Evolutionary conservation across 768 basidiomycete species (phyloP).

Genomic region (Imleria badia): DNA sequence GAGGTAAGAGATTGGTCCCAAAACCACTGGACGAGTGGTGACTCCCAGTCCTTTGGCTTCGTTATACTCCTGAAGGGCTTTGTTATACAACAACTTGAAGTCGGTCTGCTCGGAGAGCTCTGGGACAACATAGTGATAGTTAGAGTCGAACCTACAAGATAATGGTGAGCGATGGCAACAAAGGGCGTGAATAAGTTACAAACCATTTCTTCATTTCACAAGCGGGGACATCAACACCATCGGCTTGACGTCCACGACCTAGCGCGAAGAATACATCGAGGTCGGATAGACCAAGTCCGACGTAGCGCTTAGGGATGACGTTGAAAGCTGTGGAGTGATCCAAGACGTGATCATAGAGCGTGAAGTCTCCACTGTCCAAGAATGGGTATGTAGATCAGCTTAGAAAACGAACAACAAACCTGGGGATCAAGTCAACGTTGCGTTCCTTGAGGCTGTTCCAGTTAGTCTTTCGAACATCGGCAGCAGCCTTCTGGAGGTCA

Average conservation of each 20-base stretch:
- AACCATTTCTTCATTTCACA: conserved; percentile 99
- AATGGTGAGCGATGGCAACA: conserved; percentile 1
- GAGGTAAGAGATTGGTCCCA: conserved; percentile 96
- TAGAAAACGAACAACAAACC: conserved; percentile 48
- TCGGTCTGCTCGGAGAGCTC: conserved; percentile 88
- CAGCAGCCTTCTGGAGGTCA: conserved; percentile 84
- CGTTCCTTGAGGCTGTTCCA: conserved; percentile 84
- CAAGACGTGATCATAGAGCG: conserved; percentile 97
- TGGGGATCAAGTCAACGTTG: conserved; percentile 89
- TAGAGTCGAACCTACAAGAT: conserved; percentile 84
- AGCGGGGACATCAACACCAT: conserved; percentile 93
- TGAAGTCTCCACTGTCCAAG: conserved; percentile 85
- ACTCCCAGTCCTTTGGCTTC: conserved; percentile 92
- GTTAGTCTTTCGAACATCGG: conserved; percentile 83
- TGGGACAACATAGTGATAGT: conserved; percentile 98
- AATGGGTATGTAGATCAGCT: conserved; percentile 12
- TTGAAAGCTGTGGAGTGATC: conserved; percentile 97
- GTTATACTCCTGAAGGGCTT: conserved; percentile 89
- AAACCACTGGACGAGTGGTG: conserved; percentile 89
- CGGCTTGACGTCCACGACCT: conserved; percentile 96
- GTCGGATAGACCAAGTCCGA: conserved; percentile 77
- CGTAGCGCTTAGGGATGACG: conserved; percentile 93
- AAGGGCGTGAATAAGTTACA: conserved; percentile 26
- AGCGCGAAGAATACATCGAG: conserved; percentile 98
- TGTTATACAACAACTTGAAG: conserved; percentile 96